Base-by-base conservation (phyloP, 1,284 basidiomycete genomes). In the Heterobasidion irregulare region DNA sequence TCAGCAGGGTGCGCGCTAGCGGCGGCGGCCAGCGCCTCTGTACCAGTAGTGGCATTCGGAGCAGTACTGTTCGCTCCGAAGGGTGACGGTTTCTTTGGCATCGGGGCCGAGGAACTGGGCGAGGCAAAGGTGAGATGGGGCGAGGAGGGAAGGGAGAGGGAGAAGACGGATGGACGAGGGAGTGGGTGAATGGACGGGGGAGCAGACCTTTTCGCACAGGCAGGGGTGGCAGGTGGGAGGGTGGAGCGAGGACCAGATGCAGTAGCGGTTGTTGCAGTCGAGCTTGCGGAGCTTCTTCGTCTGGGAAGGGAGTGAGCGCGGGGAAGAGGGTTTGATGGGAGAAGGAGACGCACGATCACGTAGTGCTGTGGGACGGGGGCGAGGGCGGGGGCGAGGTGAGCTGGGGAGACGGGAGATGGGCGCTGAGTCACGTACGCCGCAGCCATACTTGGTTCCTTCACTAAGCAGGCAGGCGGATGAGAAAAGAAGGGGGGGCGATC, bases 361-460 rank as follows among this genome's bases (percentile, higher is more conserved):
- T 82, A 82, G 72, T 82, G 79, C 78, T 79, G 60, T 53, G 61
- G 57, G 53, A 49, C 58, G 47, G 52, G 56, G 41, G 48, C 54
- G 53, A 26, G 19, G 19, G 19, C 19, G 19, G 5, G 50, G 52
- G 58, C 63, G 60, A 66, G 59, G 63, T 59, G 63, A 64, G 61
- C 53, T 47, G 13, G 18, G 52, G 50, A 48, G 47, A 50, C 53
- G 48, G 41, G 35, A 58, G 55, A 26, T 69, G 74, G 63, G 75
- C 70, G 65, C 26, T 10, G 46, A 41, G 57, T 55, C 70, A 83
- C 76, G 76, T 81, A 74, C 79, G 65, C 87, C 87, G 68, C 87
- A 90, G 63, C 82, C 84, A 64, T 84, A 76, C 70, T 83, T 81
- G 59, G 79, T 83, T 57, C 87, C 88, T 78, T 88, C 84, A 64